Base-by-base conservation (phyloP, 2,329 filamentous ascomycete genomes). In the Sporothrix variecibatus region DNA sequence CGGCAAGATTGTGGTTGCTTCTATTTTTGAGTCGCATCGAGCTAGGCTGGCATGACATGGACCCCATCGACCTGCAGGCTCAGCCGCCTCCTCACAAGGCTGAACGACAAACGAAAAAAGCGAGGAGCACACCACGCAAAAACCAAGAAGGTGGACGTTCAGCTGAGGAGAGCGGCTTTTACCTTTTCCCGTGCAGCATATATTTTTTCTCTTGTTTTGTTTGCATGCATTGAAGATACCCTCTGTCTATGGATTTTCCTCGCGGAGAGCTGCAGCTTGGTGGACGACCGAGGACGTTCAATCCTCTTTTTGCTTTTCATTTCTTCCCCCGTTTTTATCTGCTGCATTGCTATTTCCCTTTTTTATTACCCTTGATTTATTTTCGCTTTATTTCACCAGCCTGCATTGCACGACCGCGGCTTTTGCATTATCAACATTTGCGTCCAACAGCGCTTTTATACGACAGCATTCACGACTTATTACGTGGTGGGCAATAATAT, bases 171-270 rank as follows among this genome's bases (percentile, higher is more conserved):
- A 43, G 7, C 2, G 28, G 5, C 15, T 62, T n/a, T 23, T 26
- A 31, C 28, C n/a, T 56, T 56, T 7, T 56, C 11, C n/a, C 40
- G 9, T 68, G 43, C 65, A 17, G 43, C 62, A 46, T 23, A 67
- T 46, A 9, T 9, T 67, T 34, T 65, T n/a, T 17, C 26, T 1
- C 26, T 68, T 31, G 26, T n/a, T 68, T 51, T 68, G 15, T 68
- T 68, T 51, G 15, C 65, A n/a, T 68, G 11, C 26, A 68, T 51
- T 28, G 26, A 68, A 68, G 65, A 68, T 68, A 68, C 65, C 65
- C 64, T 17, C 12, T 34, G 46, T 34, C 43, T 67, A 7, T 51
- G 17, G 28, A 51, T 7, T 49, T 51, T 34, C 58, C 38, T 68
- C 20, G 17, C 28, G 15, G 65, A 15, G 26, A 34, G 8, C 23